These are phyloP conservation scores for Guillardia theta DNA, from an alignment of 78 protist species.

Conservation along the genomic window DNA sequence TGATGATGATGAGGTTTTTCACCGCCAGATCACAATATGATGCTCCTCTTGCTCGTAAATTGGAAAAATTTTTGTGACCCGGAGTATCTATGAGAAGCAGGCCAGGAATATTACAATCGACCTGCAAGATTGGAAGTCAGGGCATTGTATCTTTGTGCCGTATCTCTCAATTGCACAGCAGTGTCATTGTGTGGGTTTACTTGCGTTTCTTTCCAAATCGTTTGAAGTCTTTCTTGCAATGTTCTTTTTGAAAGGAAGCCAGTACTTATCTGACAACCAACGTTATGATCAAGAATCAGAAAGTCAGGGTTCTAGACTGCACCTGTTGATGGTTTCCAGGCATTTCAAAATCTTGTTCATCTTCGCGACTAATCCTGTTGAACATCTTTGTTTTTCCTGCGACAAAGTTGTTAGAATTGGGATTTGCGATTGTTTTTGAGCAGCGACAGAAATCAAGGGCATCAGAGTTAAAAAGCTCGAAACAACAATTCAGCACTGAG, in stretches of 20 bases:
- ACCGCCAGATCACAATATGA: conserved; percentile 96
- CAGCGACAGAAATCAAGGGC: not conserved
- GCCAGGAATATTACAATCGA: not conserved
- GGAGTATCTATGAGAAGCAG: conserved; percentile 99
- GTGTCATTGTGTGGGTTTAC: too few species aligned
- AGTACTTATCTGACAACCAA: too few species aligned
- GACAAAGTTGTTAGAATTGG: not conserved
- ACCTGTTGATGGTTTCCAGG: conserved; percentile 97
- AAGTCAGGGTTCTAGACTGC: too few species aligned
- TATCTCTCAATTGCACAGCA: too few species aligned
- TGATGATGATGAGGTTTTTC: too few species aligned
- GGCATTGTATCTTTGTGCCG: too few species aligned
- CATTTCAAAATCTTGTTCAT: conserved; percentile 97
- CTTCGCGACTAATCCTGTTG: conserved; percentile 94
- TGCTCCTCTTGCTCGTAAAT: conserved; percentile 95
- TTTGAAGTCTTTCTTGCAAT: too few species aligned
- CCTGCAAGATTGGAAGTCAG: too few species aligned
- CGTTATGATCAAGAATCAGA: too few species aligned
- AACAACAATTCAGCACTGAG: not conserved
- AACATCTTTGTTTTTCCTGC: conserved; percentile 94
- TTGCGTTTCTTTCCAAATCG: too few species aligned
- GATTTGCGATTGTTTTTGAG: not conserved
- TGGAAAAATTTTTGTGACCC: conserved; percentile 99
- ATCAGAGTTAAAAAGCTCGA: not conserved
- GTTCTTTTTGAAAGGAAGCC: not conserved